Evolutionary conservation across 2,329 filamentous ascomycete genomes (phyloP), one percentile per base, ranked within the genome.

Genomic region (Phyllosticta citribraziliensis): DNA sequence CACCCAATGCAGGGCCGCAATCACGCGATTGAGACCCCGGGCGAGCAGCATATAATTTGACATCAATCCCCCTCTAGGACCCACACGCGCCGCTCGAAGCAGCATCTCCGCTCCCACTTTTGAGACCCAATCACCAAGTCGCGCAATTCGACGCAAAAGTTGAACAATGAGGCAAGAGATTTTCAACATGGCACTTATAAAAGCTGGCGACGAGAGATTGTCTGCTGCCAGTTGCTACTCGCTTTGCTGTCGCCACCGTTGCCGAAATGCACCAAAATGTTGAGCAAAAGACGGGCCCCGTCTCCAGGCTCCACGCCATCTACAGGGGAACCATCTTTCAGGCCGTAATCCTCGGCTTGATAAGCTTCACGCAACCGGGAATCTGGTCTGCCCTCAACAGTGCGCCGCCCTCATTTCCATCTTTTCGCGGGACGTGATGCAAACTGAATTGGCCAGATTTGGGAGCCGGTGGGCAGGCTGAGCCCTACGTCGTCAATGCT

Each of bases 251-350:
- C 5, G 6, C 14, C n/a, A 17, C 17, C n/a, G 40, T 14, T 3
- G 40, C n/a, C 40, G n/a, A 4, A 6, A 47, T 47, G 17, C 40
- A 47, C 14, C 40, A 47, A n/a, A 14, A n/a, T 47, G 17, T 14
- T 47, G 40, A 47, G 40, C 40, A 47, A 47, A n/a, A 47, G 40
- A 47, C 40, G 4, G 12, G 40, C 40, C 40, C 8, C 14, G 40
- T 47, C 40, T 47, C 40, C 14, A 47, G n/a, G 17, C 40, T n/a
- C 14, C 14, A 47, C 17, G 40, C 12, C 40, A 47, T 67, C 65
- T 80, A 77, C 64, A 74, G 78, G 17, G 77, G 76, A 52, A 78
- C 78, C 3, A 67, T 79, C 0, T 79, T 77, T 68, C 77, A 79
- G 62, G 77, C 77, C 56, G 74, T 79, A 50, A 61, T 79, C 19